Percentiles rank a stretch among this genome's conserved stretches.
These are phyloP conservation scores for Geotrichum bryndzae DNA, from an alignment of 1,139 yeast genomes.

Conservation along the genomic window DNA sequence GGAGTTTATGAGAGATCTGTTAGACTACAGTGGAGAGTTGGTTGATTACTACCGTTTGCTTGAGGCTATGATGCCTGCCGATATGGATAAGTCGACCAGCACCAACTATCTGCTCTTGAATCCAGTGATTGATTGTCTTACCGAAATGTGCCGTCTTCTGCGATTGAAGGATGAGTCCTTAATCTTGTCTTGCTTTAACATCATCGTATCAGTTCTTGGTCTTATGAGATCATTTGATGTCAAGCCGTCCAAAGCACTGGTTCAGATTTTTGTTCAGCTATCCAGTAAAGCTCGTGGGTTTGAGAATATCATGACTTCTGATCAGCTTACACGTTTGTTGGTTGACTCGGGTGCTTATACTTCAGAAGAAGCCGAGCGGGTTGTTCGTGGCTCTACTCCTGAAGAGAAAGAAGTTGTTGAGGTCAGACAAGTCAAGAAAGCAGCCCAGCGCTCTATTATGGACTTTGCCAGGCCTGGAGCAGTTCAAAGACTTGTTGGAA, in stretches of 20 bases:
- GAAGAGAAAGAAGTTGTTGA: slow-evolving; percentile 6
- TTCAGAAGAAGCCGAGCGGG: slow-evolving; percentile 20
- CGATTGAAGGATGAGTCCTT: slow-evolving; percentile 73
- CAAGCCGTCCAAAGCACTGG: slow-evolving; percentile 25
- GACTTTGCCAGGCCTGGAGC: slow-evolving; percentile 22
- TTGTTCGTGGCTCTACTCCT: slow-evolving; percentile 16
- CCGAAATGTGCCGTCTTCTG: slow-evolving; percentile 65
- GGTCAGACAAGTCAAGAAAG: background rate
- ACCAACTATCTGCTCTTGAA: slow-evolving; percentile 26
- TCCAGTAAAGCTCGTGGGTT: slow-evolving; percentile 24
- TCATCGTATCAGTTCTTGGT: slow-evolving; percentile 45
- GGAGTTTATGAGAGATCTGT: slow-evolving; percentile 80
- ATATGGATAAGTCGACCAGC: slow-evolving; percentile 19
- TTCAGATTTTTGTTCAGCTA: slow-evolving; percentile 23
- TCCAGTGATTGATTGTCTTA: slow-evolving; percentile 29
- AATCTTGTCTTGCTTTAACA: slow-evolving; percentile 64
- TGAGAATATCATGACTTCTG: slow-evolving; percentile 25
- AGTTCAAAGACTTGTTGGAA: slow-evolving; percentile 18
- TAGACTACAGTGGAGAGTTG: slow-evolving; percentile 68
- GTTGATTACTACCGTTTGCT: slow-evolving; percentile 60
- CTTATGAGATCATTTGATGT: slow-evolving; percentile 31
- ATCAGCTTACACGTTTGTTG: slow-evolving; percentile 24
- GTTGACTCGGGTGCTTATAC: slow-evolving; percentile 25
- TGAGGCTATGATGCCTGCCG: slow-evolving; percentile 37
- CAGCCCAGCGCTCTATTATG: slow-evolving; percentile 22